phyloP scores from a whole-genome alignment of 768 basidiomycete genomes.

The Boletus rufocinnamomeus region DNA sequence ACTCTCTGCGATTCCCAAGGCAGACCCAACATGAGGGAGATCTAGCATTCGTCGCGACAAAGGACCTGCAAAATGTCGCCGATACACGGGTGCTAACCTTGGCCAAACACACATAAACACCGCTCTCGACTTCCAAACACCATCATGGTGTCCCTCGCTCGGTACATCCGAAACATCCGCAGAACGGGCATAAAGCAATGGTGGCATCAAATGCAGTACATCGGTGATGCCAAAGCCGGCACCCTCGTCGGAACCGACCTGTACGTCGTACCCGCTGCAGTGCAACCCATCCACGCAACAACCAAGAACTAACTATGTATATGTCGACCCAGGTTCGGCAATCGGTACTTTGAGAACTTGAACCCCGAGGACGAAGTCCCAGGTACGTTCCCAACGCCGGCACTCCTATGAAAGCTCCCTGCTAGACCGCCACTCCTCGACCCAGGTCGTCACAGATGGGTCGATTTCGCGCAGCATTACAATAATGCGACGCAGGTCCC shows the following conservation, averaged over 20 bases:
- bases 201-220: slow-evolving; percentile 92
- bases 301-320: not conserved
- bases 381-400: slow-evolving; percentile 47
- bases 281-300: slow-evolving; percentile 2
- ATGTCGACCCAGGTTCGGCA: slow-evolving; percentile 71
- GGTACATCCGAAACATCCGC: slow-evolving; percentile 75
- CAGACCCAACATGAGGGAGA: not conserved
- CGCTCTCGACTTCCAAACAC: slow-evolving; percentile 5
- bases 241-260: slow-evolving; percentile 74
- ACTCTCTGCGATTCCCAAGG: not conserved
- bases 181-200: slow-evolving; percentile 81
- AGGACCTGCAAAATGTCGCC: not conserved
- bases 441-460: slow-evolving; percentile 93
- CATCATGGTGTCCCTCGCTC: slow-evolving; percentile 68
- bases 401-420: not conserved
- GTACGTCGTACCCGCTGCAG: slow-evolving; percentile 48
- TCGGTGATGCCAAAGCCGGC: slow-evolving; percentile 92
- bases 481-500: slow-evolving; percentile 93
- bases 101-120: slow-evolving; percentile 30
- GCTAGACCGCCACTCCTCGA: not conserved
- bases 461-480: slow-evolving; percentile 91
- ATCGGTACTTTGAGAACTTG: slow-evolving; percentile 91
- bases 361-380: slow-evolving; percentile 87
- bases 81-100: not conserved
- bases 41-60: too few species aligned